Evolutionary conservation across 805 yeast genomes (phyloP), one percentile per base, ranked within the genome.

Genomic region (Starmera caribaea): DNA sequence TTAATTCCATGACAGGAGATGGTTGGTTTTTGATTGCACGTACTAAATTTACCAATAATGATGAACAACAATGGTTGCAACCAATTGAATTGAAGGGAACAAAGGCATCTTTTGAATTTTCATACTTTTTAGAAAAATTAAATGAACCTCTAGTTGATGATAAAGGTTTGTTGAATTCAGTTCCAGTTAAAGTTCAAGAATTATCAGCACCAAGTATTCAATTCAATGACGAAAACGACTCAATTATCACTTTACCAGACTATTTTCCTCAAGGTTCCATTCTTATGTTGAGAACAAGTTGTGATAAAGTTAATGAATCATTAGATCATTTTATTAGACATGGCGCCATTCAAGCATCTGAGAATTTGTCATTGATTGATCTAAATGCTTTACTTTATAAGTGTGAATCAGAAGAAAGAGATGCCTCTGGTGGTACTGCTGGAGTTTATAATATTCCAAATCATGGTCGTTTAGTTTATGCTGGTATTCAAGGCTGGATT

Each of bases 401-500:
- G 38, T 79, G 92, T 53, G 95, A 87, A 41, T 73, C 81, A 11
- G 98, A 90, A 60, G 98, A 90, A 59, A 66, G 87, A 16, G 96
- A 89, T 54, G 73, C 77, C 11, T 76, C 89, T 47, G 71, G 61
- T 16, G 95, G 95, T 6, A 50, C 58, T 8, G 79, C 72, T 35
- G 96, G 96, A 9, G 74, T 74, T 0, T 90, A 92, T 60, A 57
- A 62, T 37, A 68, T 90, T 36, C 97, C 97, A 1, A 66, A 71
- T 27, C 65, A 71, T 57, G 97, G 97, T 0, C 65, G 66, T 13
- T 63, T 89, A 35, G 81, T 78, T 0, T 90, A 86, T 59, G 89
- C 96, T 32, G 98, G 98, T 10, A 63, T 92, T 16, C 94, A 87
- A 58, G 97, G 98, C 2, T 90, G 96, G 95, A 74, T 79, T 35